Evolutionary conservation across 2,329 filamentous ascomycete species (phyloP).

Genomic region (Xylaria digitata): DNA sequence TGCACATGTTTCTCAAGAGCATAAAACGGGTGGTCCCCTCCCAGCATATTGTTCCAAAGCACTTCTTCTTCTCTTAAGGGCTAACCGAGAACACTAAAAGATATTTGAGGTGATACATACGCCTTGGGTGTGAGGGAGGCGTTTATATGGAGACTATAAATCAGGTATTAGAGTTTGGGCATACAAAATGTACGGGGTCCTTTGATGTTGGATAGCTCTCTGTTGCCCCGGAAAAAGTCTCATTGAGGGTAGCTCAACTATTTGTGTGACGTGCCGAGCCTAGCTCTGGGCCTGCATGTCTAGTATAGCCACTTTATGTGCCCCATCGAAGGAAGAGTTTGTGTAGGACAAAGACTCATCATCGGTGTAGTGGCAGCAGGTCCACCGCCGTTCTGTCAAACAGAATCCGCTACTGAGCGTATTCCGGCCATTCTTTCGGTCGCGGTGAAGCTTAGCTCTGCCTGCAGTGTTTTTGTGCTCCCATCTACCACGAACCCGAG

Average conservation of each 20-base stretch:
- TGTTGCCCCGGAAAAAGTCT: background rate
- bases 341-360: conserved; percentile 48
- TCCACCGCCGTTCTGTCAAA: conserved; percentile 42
- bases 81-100: background rate
- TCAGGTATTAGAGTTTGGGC: background rate
- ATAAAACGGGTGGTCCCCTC: conserved; percentile 32
- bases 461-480: conserved; percentile 40
- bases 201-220: background rate
- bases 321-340: conserved; percentile 44
- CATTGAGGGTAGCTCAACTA: conserved; percentile 9
- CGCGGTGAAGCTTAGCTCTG: conserved; percentile 36
- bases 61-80: background rate
- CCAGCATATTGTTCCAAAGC: conserved; percentile 8
- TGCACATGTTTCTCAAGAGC: conserved; percentile 37
- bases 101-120: background rate
- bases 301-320: conserved; percentile 38
- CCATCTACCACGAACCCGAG: conserved; percentile 22
- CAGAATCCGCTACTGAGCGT: conserved; percentile 34
- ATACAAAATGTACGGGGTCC: background rate
- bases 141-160: background rate
- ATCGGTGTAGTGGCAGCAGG: conserved; percentile 33
- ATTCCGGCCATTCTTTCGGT: conserved; percentile 40
- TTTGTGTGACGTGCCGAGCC: conserved; percentile 34
- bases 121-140: conserved; percentile 5
- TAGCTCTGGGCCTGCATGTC: conserved; percentile 37